These are phyloP conservation scores for Thalassia testudinum DNA, from an alignment of 116 monocot genomes.

Conservation along the genomic window DNA sequence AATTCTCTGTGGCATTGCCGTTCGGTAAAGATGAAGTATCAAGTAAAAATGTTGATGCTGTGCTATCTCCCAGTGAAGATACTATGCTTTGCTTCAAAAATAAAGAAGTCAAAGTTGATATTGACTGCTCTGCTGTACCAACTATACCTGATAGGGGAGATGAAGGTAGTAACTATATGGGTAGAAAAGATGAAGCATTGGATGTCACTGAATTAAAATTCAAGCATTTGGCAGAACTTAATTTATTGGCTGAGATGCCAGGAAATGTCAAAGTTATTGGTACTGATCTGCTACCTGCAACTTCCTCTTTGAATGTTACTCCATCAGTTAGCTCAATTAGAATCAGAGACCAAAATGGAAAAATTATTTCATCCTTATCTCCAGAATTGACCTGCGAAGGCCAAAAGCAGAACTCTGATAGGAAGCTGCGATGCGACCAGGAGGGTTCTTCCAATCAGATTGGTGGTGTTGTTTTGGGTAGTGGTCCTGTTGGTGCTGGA, in stretches of 20 bases:
- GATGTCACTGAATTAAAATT: no score
- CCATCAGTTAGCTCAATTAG: not conserved
- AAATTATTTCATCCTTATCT: not conserved
- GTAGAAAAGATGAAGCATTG: no score
- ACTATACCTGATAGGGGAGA: no score
- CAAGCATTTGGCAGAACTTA: no score
- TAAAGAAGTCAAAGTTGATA: no score
- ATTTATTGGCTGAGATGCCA: no score
- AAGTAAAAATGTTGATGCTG: not conserved
- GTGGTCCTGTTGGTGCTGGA: conserved; percentile 60
- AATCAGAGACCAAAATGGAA: conserved; percentile 1
- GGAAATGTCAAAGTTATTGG: no score
- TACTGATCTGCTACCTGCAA: no score
- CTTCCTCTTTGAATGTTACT: no score
- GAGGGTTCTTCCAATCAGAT: not conserved
- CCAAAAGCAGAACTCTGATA: not conserved
- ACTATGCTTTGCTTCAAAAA: not conserved
- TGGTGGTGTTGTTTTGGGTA: conserved; percentile 5
- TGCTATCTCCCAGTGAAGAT: not conserved
- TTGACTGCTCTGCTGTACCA: no score
- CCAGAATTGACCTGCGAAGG: not conserved
- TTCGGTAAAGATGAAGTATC: conserved; percentile 4
- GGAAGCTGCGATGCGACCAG: not conserved
- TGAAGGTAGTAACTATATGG: no score
- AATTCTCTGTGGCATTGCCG: conserved; percentile 32